Conservation (phyloP, 176 grass and related monocot species). For the Cenchrus americanus region DNA sequence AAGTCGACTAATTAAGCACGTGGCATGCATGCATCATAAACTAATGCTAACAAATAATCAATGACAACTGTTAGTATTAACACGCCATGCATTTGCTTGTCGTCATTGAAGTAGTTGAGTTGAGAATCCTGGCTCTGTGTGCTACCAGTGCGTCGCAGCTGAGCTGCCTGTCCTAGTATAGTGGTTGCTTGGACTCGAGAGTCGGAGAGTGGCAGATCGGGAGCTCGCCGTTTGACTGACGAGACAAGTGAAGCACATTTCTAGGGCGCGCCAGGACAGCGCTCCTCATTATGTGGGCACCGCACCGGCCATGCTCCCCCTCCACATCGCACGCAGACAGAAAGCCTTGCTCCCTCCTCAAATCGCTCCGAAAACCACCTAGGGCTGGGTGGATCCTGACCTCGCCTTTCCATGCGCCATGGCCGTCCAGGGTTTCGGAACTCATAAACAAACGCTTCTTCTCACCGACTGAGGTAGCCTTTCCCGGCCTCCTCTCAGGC, state of each 20-base stretch:
- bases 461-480: not conserved
- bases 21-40: not conserved
- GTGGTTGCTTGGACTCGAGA: not conserved
- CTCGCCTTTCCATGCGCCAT: constrained; percentile 43
- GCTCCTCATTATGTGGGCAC: constrained; percentile 48
- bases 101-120: not conserved
- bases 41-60: not conserved
- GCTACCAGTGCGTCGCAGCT: not conserved
- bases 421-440: constrained; percentile 58
- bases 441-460: constrained; percentile 41
- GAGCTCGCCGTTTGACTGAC: constrained; percentile 36
- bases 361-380: constrained; percentile 51
- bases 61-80: not conserved
- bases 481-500: not conserved
- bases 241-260: constrained; percentile 54
- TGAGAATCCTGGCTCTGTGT: not conserved
- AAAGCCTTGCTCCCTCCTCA: constrained; percentile 45
- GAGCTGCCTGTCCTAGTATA: not conserved
- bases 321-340: constrained; percentile 42
- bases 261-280: constrained; percentile 35
- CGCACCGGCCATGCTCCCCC: not conserved
- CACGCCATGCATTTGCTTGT: not conserved
- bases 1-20: not conserved
- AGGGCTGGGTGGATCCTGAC: not conserved
- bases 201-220: too few relatives aligned